A percentile compares a stretch with the other conserved stretches of the same genome.
Conservation (phyloP, 306 rosid species). For the Begonia peltatifolia region DNA sequence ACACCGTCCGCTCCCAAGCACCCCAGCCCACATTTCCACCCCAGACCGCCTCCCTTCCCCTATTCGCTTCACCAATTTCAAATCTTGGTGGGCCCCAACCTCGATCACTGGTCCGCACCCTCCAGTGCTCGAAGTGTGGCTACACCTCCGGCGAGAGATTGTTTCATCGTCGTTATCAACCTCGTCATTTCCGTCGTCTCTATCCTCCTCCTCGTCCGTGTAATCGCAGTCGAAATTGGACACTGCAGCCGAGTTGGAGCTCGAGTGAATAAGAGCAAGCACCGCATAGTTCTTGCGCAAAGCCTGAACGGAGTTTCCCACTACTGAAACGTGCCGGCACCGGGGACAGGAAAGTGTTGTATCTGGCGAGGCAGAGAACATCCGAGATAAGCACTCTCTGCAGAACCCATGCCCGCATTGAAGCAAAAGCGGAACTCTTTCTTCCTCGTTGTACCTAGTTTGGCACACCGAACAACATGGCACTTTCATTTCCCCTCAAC, state of each 20-base stretch:
- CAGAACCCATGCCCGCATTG: conserved; percentile 99
- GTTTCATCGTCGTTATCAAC: conserved; percentile 26
- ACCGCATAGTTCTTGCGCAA: conserved; percentile 84
- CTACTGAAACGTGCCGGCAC: conserved; percentile 80
- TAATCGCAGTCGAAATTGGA: conserved; percentile 44
- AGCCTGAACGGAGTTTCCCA: conserved; percentile 83
- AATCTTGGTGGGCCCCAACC: conserved; percentile 64
- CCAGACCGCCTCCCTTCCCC: conserved; percentile 76
- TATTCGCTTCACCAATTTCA: conserved; percentile 55
- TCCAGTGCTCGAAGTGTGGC: conserved; percentile 50
- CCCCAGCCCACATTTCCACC: conserved; percentile 75
- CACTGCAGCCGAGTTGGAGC: conserved; percentile 12
- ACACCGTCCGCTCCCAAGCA: conserved; percentile 48
- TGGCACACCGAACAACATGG: conserved; percentile 96
- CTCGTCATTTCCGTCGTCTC: conserved; percentile 17
- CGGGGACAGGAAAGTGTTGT: conserved; percentile 67
- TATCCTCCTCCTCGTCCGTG: conserved; percentile 51
- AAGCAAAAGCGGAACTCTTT: conserved; percentile 87
- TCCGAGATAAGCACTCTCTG: conserved; percentile 66
- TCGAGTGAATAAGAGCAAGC: conserved; percentile 58
- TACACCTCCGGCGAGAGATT: conserved; percentile 27
- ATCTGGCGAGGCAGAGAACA: conserved; percentile 65
- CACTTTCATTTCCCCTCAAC: conserved; percentile 41
- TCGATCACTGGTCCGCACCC: conserved; percentile 88
- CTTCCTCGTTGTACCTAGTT: conserved; percentile 94